phyloP scores from a whole-genome alignment of 495 filamentous ascomycete genomes.

The Cryomyces antarcticus region DNA sequence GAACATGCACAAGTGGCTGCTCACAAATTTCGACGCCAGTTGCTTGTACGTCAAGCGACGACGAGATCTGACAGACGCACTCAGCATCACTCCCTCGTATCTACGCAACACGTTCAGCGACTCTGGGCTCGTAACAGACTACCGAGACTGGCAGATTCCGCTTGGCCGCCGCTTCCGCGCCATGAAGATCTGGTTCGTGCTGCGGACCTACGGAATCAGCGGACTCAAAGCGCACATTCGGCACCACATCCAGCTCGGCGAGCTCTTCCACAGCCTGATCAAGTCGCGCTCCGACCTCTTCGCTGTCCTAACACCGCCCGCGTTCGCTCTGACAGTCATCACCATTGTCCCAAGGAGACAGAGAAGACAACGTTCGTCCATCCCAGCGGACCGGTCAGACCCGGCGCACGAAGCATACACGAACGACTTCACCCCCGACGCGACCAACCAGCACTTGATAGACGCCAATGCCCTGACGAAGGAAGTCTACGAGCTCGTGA shows the following conservation, averaged over 20 bases:
- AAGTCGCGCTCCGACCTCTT: slow-evolving; percentile 47
- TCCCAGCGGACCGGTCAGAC: slow-evolving; percentile 4
- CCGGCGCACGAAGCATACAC: slow-evolving; percentile 12
- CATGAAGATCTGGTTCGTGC: slow-evolving; percentile 93
- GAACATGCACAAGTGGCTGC: slow-evolving; percentile 97
- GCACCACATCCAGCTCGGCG: slow-evolving; percentile 42
- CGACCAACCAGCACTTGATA: slow-evolving; percentile 23
- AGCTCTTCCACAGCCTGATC: slow-evolving; percentile 43
- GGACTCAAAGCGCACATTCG: slow-evolving; percentile 59
- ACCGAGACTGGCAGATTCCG: slow-evolving; percentile 96
- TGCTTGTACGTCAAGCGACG: slow-evolving; percentile 62
- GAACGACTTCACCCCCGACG: slow-evolving; percentile 13
- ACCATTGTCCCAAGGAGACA: slow-evolving; percentile 23
- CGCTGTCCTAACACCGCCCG: slow-evolving; percentile 51
- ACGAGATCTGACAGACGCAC: slow-evolving; percentile 50
- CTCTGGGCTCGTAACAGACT: slow-evolving; percentile 77
- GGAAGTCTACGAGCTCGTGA: slow-evolving; percentile 57
- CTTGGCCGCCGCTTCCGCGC: slow-evolving; percentile 80
- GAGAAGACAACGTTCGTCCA: not conserved
- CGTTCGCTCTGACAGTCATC: slow-evolving; percentile 68
- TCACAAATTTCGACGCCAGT: slow-evolving; percentile 87
- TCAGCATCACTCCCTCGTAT: slow-evolving; percentile 70
- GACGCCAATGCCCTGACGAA: slow-evolving; percentile 49
- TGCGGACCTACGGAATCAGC: slow-evolving; percentile 64
- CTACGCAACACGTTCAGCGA: slow-evolving; percentile 63